Evolutionary conservation across 176 grass and related monocot species (phyloP), one percentile per base, ranked within the genome.

Genomic region (Aegilops speltoides): DNA sequence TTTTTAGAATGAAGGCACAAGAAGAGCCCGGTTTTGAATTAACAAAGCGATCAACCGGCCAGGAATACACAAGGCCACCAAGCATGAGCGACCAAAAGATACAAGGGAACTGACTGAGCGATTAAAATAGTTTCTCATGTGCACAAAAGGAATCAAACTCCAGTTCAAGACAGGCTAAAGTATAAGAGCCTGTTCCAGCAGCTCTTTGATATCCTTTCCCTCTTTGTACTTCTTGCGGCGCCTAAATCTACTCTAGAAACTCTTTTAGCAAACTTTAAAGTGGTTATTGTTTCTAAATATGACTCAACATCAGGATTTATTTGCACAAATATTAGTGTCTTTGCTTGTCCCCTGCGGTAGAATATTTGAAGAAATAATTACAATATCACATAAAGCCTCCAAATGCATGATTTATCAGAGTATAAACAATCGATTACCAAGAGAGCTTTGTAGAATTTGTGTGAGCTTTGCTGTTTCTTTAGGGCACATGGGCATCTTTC

Each of bases 251-350:
- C 93, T 68, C 93, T 90, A 83, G 91, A 98, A 16, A 98, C 96
- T 72, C 96, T 94, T 91, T 95, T 90, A 24, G 93, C 93, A 85
- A 98, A 95, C 69, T 98, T 98, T 69, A 98, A 57, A 78, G 93
- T 98, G 64, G 90, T 98, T 84, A 92, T 88, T 45, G 93, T 98
- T 86, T 98, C 93, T 73, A 86, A 94, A 84, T 98, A 95, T 54
- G 93, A 93, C 57, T 98, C 96, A 86, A 89, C 81, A 62, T 94
- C 91, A 32, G 96, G 96, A 84, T 98, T 98, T 90, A 98, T 92
- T 84, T 98, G 91, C 60, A 98, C 96, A 91, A 95, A 94, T 93
- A 98, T 98, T 77, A 98, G 75, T 25, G 96, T 98, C 84, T 98
- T 98, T 20, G 93, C 96, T 61, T 98, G 93, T 77, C 96, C 93